These are phyloP conservation scores for Silene latifolia DNA, from an alignment of 148 eudicot species.

Conservation along the genomic window DNA sequence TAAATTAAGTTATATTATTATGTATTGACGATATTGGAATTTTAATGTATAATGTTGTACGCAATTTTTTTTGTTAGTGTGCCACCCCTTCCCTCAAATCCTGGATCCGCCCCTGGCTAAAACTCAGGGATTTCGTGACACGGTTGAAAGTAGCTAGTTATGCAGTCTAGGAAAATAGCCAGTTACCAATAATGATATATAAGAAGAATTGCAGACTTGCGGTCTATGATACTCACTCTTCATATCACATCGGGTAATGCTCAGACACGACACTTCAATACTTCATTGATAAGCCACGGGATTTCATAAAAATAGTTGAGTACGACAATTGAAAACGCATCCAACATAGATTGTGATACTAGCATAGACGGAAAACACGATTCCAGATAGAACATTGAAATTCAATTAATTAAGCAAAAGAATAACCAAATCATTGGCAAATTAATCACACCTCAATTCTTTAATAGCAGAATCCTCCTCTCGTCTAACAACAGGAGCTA, in stretches of 20 bases:
- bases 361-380: neutral
- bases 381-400: neutral
- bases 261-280: too few species aligned
- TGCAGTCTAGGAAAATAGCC: neutral
- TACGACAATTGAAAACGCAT: neutral
- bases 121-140: too few species aligned
- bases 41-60: too few species aligned
- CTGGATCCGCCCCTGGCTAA: too few species aligned
- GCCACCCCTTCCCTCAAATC: too few species aligned
- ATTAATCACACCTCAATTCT: slow-evolving; percentile 66
- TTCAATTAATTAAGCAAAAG: neutral
- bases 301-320: neutral
- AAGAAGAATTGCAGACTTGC: neutral
- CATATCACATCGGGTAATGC: neutral
- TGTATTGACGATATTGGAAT: too few species aligned
- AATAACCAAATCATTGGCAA: neutral
- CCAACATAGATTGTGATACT: neutral
- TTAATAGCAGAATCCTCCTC: slow-evolving; percentile 59
- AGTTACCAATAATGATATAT: neutral
- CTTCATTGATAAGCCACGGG: neutral
- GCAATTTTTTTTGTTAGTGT: too few species aligned
- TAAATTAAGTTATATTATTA: too few species aligned
- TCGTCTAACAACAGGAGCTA: slow-evolving; percentile 19
- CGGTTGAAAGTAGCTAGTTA: too few species aligned
- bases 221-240: neutral